Conservation (phyloP, 2,329 filamentous ascomycete species). For the Moelleriella libera region DNA sequence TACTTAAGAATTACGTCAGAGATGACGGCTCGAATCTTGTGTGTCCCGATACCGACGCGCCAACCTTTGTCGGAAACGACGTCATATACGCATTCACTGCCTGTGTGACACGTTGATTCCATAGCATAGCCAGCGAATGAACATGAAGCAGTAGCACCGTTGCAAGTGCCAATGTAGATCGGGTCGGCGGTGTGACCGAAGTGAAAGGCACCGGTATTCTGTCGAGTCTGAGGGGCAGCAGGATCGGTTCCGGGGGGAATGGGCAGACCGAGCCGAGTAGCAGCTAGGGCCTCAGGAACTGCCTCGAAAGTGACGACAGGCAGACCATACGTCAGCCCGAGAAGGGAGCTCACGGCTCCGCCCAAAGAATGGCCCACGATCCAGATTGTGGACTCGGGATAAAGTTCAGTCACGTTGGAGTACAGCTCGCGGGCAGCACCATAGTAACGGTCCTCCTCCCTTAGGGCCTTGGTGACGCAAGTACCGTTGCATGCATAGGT, state of each 20-base stretch:
- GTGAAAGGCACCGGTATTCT: constrained; percentile 69
- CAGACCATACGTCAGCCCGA: constrained; percentile 81
- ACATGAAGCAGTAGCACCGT: constrained; percentile 76
- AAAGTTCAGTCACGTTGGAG: constrained; percentile 79
- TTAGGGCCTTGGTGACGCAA: constrained; percentile 63
- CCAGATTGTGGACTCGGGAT: constrained; percentile 77
- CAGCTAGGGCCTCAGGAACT: constrained; percentile 79
- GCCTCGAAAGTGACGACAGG: constrained; percentile 90
- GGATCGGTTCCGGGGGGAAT: constrained; percentile 67
- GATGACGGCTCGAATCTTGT: constrained; percentile 82
- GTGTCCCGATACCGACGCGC: constrained; percentile 80
- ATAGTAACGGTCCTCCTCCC: constrained; percentile 82
- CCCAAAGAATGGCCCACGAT: constrained; percentile 85
- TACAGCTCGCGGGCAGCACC: constrained; percentile 79
- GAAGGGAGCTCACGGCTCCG: constrained; percentile 73
- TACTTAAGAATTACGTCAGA: constrained; percentile 76
- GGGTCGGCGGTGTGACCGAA: constrained; percentile 95
- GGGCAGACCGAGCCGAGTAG: constrained; percentile 71
- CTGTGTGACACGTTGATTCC: constrained; percentile 85
- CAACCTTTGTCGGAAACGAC: constrained; percentile 85
- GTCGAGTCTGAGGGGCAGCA: constrained; percentile 52
- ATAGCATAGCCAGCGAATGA: constrained; percentile 87
- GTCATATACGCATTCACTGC: constrained; percentile 79
- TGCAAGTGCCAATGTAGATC: constrained; percentile 86
- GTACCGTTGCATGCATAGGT: constrained; percentile 89